Evolutionary conservation across 2,329 filamentous ascomycete species (phyloP).

Genomic region (Trichoderma asperellum): DNA sequence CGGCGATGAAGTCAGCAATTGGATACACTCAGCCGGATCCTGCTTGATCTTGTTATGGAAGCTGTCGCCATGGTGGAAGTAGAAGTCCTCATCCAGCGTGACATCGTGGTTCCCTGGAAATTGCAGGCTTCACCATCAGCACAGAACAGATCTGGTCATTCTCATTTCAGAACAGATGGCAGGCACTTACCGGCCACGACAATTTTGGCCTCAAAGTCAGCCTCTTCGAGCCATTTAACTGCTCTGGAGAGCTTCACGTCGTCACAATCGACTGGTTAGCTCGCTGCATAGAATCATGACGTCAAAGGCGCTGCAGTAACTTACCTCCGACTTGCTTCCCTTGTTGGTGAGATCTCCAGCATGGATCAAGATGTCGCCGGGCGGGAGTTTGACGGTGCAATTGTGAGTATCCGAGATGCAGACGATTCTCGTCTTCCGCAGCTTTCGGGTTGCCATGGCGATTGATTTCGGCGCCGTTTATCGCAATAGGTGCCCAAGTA

Average conservation of each 20-base stretch:
- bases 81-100: constrained; percentile 69
- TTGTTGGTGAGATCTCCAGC: constrained; percentile 78
- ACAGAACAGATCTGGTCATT: not conserved
- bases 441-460: constrained; percentile 27
- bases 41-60: constrained; percentile 63
- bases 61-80: constrained; percentile 53
- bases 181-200: constrained; percentile 64
- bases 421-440: constrained; percentile 65
- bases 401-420: constrained; percentile 81
- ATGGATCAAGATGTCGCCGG: constrained; percentile 74
- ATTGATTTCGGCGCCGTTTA: not conserved
- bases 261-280: not conserved
- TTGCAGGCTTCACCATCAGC: not conserved
- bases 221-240: constrained; percentile 68
- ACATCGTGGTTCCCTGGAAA: constrained; percentile 72
- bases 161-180: not conserved
- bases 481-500: not conserved
- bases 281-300: not conserved
- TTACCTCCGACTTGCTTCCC: constrained; percentile 61
- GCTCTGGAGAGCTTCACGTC: constrained; percentile 57
- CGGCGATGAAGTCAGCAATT: constrained; percentile 56
- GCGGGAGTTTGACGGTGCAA: constrained; percentile 64
- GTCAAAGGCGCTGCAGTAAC: constrained; percentile 16
- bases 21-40: constrained; percentile 56
- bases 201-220: constrained; percentile 71